A percentile compares a stretch with the other conserved stretches of the same genome.
Conservation (phyloP, 352 stramenopile species). For the Phytophthora citrophthora region DNA sequence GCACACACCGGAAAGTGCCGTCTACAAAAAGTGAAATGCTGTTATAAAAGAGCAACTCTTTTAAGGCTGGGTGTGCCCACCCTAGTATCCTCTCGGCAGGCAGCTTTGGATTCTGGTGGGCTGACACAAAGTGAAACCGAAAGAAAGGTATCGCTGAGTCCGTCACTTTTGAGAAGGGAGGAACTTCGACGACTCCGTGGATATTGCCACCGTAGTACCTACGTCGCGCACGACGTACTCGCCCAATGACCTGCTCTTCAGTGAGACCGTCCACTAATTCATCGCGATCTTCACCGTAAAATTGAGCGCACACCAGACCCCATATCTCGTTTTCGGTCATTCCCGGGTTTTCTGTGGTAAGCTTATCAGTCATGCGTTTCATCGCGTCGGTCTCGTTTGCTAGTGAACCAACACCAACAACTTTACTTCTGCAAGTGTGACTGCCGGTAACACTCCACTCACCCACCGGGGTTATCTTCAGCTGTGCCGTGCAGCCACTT, state of each 20-base stretch:
- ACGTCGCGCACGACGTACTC: background rate
- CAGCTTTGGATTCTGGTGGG: background rate
- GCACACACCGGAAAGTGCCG: conserved; percentile 12
- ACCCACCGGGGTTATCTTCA: background rate
- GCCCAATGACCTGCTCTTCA: conserved; percentile 14
- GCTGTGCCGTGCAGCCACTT: background rate
- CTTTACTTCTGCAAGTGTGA: background rate
- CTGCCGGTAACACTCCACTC: background rate
- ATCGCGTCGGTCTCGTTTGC: too few species aligned
- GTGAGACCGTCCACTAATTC: conserved; percentile 9
- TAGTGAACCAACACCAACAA: background rate
- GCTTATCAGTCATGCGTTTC: too few species aligned
- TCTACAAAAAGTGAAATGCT: conserved; percentile 8
- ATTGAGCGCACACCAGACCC: conserved; percentile 2
- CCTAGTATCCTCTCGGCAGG: conserved; percentile 3
- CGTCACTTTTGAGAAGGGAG: conserved; percentile 16
- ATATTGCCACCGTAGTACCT: conserved; percentile 7
- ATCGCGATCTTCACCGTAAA: conserved; percentile 2
- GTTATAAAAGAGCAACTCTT: conserved; percentile 3
- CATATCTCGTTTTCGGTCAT: background rate
- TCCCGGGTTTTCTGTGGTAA: too few species aligned
- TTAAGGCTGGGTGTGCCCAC: conserved; percentile 1
- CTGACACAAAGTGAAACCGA: conserved; percentile 25
- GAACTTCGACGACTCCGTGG: conserved; percentile 28
- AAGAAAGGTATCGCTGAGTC: conserved; percentile 19